Conservation (phyloP, 257 asterid species). For the Solanum appendiculatum region DNA sequence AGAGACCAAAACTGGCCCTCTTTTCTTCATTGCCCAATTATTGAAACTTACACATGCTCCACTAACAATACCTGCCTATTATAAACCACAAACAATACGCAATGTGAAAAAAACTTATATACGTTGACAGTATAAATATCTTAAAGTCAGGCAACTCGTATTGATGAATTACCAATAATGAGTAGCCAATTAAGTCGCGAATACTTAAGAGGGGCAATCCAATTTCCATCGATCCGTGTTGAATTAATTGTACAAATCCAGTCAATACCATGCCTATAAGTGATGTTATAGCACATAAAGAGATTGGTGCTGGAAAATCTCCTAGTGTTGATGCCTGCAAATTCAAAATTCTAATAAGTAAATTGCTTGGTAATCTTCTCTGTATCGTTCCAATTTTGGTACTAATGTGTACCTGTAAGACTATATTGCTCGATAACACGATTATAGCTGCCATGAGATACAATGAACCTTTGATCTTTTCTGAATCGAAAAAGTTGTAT, state of each 20-base stretch:
- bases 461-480: conserved; percentile 45
- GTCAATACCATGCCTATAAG: conserved; percentile 54
- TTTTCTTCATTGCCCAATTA: conserved; percentile 89
- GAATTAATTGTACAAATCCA: conserved; percentile 27
- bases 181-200: conserved; percentile 40
- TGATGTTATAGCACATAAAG: conserved; percentile 63
- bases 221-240: conserved; percentile 27
- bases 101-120: neutral
- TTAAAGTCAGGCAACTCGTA: neutral
- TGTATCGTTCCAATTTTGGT: neutral
- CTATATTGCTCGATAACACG: conserved; percentile 54
- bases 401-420: conserved; percentile 46
- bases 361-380: neutral
- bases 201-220: conserved; percentile 45
- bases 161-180: conserved; percentile 40
- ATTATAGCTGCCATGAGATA: conserved; percentile 71
- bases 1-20: conserved; percentile 87
- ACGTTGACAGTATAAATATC: neutral
- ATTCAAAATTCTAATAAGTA: neutral
- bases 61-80: conserved; percentile 67
- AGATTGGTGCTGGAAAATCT: conserved; percentile 69
- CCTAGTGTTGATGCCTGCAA: conserved; percentile 66
- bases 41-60: conserved; percentile 70
- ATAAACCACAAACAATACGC: neutral
- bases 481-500: conserved; percentile 12